Evolutionary conservation across 2,329 filamentous ascomycete genomes (phyloP).

Genomic region (Monilinia laxa): DNA sequence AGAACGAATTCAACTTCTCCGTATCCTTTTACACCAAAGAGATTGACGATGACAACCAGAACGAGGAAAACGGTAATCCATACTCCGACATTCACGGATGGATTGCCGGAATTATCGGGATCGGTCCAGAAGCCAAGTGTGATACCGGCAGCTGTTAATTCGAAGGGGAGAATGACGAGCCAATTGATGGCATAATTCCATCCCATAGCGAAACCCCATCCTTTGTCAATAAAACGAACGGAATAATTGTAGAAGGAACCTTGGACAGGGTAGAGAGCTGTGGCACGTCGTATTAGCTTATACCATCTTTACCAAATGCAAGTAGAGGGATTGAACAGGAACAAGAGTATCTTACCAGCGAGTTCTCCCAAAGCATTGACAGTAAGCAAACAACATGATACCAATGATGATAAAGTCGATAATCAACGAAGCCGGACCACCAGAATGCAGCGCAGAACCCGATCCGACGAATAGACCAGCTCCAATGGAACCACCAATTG

Average conservation of each 20-base stretch:
- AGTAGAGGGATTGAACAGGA: not conserved
- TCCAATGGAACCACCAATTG: slow-evolving; percentile 52
- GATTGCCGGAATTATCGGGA: slow-evolving; percentile 42
- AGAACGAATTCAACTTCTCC: slow-evolving; percentile 92
- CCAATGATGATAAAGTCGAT: slow-evolving; percentile 78
- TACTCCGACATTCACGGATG: slow-evolving; percentile 56
- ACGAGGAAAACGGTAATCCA: slow-evolving; percentile 83
- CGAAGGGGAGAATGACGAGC: slow-evolving; percentile 78
- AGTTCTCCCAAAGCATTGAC: slow-evolving; percentile 88
- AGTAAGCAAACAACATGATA: slow-evolving; percentile 57
- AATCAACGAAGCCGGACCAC: slow-evolving; percentile 71
- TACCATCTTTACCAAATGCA: not conserved
- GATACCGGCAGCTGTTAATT: slow-evolving; percentile 82
- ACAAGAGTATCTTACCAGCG: slow-evolving; percentile 61
- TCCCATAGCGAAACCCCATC: slow-evolving; percentile 92
- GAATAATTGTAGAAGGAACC: slow-evolving; percentile 92
- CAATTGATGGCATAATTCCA: slow-evolving; percentile 92
- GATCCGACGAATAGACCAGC: slow-evolving; percentile 52
- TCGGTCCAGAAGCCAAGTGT: slow-evolving; percentile 80
- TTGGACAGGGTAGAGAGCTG: slow-evolving; percentile 74
- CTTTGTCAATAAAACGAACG: slow-evolving; percentile 89
- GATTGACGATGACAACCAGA: slow-evolving; percentile 76
- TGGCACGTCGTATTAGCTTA: not conserved
- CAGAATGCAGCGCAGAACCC: slow-evolving; percentile 44
- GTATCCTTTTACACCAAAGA: slow-evolving; percentile 85